Conservation (phyloP, 208 protist genomes). For the Wallacemonas sp. region DNA sequence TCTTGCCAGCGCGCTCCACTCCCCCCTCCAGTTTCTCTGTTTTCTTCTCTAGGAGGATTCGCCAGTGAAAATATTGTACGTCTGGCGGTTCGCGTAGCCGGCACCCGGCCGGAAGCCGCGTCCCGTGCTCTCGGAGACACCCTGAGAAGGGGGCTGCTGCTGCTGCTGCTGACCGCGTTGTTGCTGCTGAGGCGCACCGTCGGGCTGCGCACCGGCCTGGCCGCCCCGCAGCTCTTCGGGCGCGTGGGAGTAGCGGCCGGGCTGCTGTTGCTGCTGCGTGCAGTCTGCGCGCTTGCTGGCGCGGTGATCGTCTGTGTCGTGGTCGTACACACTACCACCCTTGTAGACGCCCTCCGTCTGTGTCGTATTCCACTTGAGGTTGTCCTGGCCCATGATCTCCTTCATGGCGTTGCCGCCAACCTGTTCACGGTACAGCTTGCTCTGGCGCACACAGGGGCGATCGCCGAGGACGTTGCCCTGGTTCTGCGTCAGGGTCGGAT, state of each 20-base stretch:
- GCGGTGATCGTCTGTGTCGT: constrained; percentile 45
- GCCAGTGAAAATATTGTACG: constrained; percentile 87
- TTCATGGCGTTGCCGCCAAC: constrained; percentile 87
- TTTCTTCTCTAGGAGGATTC: constrained; percentile 26
- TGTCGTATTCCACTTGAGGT: constrained; percentile 83
- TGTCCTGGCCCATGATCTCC: constrained; percentile 71
- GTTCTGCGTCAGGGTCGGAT: constrained; percentile 76
- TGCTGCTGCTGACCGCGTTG: constrained; percentile 17
- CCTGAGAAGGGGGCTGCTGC: constrained; percentile 18
- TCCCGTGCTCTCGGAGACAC: constrained; percentile 36
- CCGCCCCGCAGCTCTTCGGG: background rate
- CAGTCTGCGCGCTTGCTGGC: constrained; percentile 10
- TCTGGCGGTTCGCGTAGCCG: constrained; percentile 78
- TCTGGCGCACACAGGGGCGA: constrained; percentile 88
- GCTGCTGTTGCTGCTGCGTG: constrained; percentile 15
- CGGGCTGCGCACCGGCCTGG: background rate
- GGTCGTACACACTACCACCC: constrained; percentile 68
- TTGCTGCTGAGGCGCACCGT: constrained; percentile 13
- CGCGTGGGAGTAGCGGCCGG: constrained; percentile 1
- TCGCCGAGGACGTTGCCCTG: constrained; percentile 86
- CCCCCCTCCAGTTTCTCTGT: background rate
- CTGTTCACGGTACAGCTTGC: constrained; percentile 72
- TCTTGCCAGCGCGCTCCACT: no score
- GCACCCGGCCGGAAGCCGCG: constrained; percentile 62
- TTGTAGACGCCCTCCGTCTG: constrained; percentile 74